Conservation (phyloP, 345 rosid genomes). For the Cardamine chenopodiifolia region DNA sequence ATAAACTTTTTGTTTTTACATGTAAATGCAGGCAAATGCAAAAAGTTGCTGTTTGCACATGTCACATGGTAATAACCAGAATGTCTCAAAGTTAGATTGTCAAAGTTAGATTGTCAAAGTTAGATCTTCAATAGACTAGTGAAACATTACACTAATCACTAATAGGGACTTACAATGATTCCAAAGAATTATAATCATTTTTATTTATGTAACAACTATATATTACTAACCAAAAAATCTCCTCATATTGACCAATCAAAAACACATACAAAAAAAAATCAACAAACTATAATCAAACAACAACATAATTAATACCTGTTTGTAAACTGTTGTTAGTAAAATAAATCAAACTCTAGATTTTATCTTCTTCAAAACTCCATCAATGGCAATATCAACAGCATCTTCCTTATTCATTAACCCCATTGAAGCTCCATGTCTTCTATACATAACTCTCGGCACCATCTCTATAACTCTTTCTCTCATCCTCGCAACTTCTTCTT, state of each 20-base stretch:
- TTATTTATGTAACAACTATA: slow-evolving; percentile 3
- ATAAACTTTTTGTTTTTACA: background rate
- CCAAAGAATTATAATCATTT: background rate
- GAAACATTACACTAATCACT: background rate
- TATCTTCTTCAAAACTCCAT: slow-evolving; percentile 64
- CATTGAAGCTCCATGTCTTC: slow-evolving; percentile 76
- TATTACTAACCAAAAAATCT: slow-evolving; percentile 9
- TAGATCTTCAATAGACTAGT: too few species aligned
- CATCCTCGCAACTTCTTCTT: slow-evolving; percentile 63
- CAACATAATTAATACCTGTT: slow-evolving; percentile 6
- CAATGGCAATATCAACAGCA: slow-evolving; percentile 87
- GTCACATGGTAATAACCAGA: background rate
- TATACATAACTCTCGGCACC: slow-evolving; percentile 75
- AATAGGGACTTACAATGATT: background rate
- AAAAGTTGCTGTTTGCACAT: background rate
- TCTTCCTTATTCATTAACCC: slow-evolving; percentile 66
- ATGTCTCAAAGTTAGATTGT: background rate
- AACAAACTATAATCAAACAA: slow-evolving; percentile 9
- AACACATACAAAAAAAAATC: background rate
- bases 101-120: too few species aligned
- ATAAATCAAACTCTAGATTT: slow-evolving; percentile 45
- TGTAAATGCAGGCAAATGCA: too few species aligned
- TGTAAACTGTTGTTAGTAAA: slow-evolving; percentile 27
- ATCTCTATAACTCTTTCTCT: slow-evolving; percentile 65
- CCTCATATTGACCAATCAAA: slow-evolving; percentile 11